Evolutionary conservation across 2,329 filamentous ascomycete genomes (phyloP), one percentile per base, ranked within the genome.

Genomic region (Coleophoma cylindrospora): DNA sequence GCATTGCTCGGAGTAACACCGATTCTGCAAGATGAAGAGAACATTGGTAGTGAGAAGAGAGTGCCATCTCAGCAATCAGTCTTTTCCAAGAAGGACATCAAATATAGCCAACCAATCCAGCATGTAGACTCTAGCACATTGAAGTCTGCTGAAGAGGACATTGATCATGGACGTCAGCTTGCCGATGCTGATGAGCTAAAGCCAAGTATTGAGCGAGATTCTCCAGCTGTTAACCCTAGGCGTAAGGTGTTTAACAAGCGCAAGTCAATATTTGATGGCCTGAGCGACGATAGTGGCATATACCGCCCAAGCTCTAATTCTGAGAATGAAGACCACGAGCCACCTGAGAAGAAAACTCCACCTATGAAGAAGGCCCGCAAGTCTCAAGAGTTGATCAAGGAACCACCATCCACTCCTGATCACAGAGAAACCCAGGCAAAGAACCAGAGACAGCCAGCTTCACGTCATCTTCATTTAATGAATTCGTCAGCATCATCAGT

Each of bases 271-370:
- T 57, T 56, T 19, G 44, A 54, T 38, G 41, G 50, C 17, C 9
- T 51, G 11, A 48, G 52, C 5, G 51, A 62, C 45, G 56, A 61
- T 45, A 56, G 54, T 38, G 54, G 50, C 17, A 33, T 32, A 17
- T 61, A 58, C 37, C 54, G 54, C 27, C 59, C 57, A 34, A 36
- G 36, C 19, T 32, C 40, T 15, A 53, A 56, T 12, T 54, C 55
- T 4, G 55, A 56, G 4, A 48, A 51, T 14, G 56, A 57, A 11
- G 54, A 54, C n/a, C 54, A 54, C 11, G 40, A 44, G 54, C 36
- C 22, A 7, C n/a, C 12, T 11, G 32, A 44, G 41, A 50, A 50
- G 17, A 54, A 53, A 34, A 37, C 43, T 13, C 48, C 45, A 22
- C 47, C 43, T 21, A 54, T 36, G 52, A 57, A 50, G 47, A 56